Conservation (phyloP, 1,284 basidiomycete species). For the Puccinia brachypodii region DNA sequence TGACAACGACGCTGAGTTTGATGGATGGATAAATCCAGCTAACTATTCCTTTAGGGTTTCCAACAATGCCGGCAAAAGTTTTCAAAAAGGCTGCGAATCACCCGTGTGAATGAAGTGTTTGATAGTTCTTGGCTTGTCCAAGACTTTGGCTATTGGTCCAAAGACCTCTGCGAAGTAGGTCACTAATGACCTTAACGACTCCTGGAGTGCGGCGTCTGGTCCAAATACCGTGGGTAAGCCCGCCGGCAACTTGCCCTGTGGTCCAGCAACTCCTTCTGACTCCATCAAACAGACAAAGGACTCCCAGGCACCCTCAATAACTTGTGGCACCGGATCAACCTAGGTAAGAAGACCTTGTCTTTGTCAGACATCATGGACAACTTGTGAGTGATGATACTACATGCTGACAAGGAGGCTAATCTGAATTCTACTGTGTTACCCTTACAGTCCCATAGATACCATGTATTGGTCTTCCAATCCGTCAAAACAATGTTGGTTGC, state of each 20-base stretch:
- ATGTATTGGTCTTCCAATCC: not conserved
- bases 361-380: not conserved
- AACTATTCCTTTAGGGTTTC: not conserved
- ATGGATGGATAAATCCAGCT: slow-evolving; percentile 5
- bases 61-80: slow-evolving; percentile 6
- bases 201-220: not conserved
- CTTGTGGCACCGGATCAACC: not conserved
- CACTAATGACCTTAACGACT: not conserved
- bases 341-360: not conserved
- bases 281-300: not conserved
- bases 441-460: not conserved
- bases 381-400: not conserved
- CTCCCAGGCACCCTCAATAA: not conserved
- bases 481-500: not conserved
- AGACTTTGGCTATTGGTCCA: not conserved
- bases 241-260: not conserved
- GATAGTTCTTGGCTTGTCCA: not conserved
- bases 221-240: not conserved
- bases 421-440: not conserved
- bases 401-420: not conserved
- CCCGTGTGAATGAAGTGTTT: not conserved
- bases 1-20: not conserved
- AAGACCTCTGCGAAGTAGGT: not conserved
- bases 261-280: not conserved
- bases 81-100: not conserved